phyloP scores from a whole-genome alignment of 352 stramenopile genomes.

The Chrysophaeum taylorii region DNA sequence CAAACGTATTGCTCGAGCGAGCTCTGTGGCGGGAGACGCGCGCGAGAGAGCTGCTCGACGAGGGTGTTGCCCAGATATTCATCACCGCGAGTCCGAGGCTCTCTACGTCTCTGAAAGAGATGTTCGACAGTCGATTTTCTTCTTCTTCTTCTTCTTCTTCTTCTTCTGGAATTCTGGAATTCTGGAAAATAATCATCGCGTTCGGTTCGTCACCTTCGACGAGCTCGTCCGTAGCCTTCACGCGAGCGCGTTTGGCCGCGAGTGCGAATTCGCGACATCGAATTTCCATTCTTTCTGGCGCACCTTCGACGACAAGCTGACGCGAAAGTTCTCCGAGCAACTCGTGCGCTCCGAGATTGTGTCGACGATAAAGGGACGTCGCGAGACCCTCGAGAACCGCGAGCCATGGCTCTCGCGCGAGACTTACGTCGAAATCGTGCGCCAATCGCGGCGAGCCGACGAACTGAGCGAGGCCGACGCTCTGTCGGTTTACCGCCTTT shows the following conservation, averaged over 20 bases:
- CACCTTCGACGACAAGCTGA: not conserved
- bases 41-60: not conserved
- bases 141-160: too few relatives aligned
- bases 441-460: not conserved
- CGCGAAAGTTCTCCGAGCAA: not conserved
- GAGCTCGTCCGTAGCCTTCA: not conserved
- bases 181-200: too few relatives aligned
- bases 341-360: not conserved
- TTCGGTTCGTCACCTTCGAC: not conserved
- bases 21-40: not conserved
- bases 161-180: too few relatives aligned
- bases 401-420: not conserved
- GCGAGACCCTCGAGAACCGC: not conserved
- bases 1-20: not conserved
- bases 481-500: too few relatives aligned
- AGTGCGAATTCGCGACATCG: too few relatives aligned
- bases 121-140: not conserved
- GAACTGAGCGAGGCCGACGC: not conserved
- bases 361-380: not conserved
- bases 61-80: not conserved
- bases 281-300: too few relatives aligned
- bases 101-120: not conserved
- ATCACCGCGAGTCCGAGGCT: constrained; percentile 1
- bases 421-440: not conserved
- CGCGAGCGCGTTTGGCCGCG: too few relatives aligned